Percentiles rank a stretch among this genome's conserved stretches.
These are phyloP conservation scores for Didymella exigua DNA, from an alignment of 2,329 filamentous ascomycete species.

Conservation along the genomic window DNA sequence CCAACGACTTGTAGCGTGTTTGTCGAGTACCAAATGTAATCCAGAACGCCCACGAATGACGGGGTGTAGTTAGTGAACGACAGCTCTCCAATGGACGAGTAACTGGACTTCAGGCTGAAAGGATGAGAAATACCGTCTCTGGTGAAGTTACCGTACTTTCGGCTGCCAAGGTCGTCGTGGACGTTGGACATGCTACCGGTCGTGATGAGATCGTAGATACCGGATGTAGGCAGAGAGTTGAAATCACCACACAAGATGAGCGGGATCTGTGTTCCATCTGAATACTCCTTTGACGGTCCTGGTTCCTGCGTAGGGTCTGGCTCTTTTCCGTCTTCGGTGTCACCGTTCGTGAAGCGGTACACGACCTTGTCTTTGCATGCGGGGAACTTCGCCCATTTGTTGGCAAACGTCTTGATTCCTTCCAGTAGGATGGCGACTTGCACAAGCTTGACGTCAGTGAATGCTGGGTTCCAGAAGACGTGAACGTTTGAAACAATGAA, in stretches of 20 bases:
- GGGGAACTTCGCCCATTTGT: constrained; percentile 81
- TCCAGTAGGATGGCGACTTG: constrained; percentile 97
- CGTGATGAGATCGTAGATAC: constrained; percentile 87
- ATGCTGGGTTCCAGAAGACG: constrained; percentile 89
- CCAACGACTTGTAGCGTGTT: constrained; percentile 85
- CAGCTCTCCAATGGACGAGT: constrained; percentile 82
- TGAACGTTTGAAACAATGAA: constrained; percentile 94
- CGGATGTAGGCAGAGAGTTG: constrained; percentile 86
- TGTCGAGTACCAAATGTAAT: constrained; percentile 98
- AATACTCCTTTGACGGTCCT: constrained; percentile 84
- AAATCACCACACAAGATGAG: constrained; percentile 93
- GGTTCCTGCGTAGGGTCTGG: constrained; percentile 66
- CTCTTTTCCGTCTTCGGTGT: constrained; percentile 55
- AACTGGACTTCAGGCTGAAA: constrained; percentile 91
- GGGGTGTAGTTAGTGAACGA: constrained; percentile 97
- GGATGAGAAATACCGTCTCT: constrained; percentile 91
- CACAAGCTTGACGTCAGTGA: constrained; percentile 93
- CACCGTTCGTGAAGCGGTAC: constrained; percentile 55
- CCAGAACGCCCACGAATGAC: constrained; percentile 87
- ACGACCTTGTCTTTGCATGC: constrained; percentile 78
- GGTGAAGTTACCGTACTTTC: constrained; percentile 92
- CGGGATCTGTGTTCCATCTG: constrained; percentile 84
- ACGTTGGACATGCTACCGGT: constrained; percentile 77
- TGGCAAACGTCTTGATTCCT: constrained; percentile 81
- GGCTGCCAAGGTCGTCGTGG: constrained; percentile 78